A percentile compares a stretch with the other conserved stretches of the same genome.
phyloP scores from a whole-genome alignment of 2,329 filamentous ascomycete genomes.

The Cadophora malorum region DNA sequence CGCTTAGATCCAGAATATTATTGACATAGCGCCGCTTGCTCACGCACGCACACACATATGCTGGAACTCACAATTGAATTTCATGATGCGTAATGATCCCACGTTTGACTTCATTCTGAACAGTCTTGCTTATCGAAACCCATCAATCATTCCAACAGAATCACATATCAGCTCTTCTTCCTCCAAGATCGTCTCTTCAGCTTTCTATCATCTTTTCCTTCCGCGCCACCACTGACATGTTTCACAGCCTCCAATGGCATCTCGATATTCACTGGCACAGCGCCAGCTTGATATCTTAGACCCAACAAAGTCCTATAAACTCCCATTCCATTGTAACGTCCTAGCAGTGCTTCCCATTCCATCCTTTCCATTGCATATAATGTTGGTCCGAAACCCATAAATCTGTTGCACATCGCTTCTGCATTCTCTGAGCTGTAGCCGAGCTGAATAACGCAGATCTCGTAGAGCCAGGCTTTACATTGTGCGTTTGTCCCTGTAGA shows the following conservation, averaged over 20 bases:
- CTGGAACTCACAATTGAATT: background rate
- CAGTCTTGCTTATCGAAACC: background rate
- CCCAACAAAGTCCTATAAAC: background rate
- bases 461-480: conserved; percentile 8
- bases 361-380: background rate
- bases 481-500: conserved; percentile 2
- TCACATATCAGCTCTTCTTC: background rate
- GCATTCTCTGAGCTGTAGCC: background rate
- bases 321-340: background rate
- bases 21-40: background rate
- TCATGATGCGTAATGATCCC: background rate
- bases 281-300: background rate
- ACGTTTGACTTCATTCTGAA: background rate
- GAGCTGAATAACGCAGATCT: background rate
- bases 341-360: background rate
- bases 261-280: background rate
- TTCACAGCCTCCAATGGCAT: background rate
- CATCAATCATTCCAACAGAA: background rate
- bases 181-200: background rate
- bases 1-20: background rate
- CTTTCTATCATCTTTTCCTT: background rate
- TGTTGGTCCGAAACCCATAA: conserved; percentile 1
- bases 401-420: background rate
- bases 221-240: background rate
- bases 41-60: background rate